A percentile compares a stretch with the other conserved stretches of the same genome.
These are phyloP conservation scores for Globisporangium yorkense DNA, from an alignment of 352 stramenopile species.

Conservation along the genomic window DNA sequence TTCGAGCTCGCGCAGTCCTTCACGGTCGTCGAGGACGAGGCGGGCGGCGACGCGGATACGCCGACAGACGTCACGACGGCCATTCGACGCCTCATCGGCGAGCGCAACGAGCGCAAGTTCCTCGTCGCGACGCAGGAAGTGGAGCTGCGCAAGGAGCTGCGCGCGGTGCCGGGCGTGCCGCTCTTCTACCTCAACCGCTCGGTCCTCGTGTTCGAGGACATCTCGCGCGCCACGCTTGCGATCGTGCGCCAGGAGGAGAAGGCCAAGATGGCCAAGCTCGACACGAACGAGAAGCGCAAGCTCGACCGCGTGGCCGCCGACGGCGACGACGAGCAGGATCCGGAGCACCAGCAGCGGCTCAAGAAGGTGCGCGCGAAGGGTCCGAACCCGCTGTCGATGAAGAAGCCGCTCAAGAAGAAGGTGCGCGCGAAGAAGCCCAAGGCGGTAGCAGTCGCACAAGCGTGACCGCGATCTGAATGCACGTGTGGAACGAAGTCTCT, in stretches of 20 bases:
- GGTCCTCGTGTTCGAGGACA: conserved; percentile 84
- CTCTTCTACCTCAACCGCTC: conserved; percentile 87
- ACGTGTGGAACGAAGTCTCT: too few relatives aligned
- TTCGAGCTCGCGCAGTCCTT: conserved; percentile 68
- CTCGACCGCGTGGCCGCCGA: conserved; percentile 40
- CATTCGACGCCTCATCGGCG: conserved; percentile 22
- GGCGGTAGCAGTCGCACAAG: not conserved
- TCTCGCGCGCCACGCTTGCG: conserved; percentile 64
- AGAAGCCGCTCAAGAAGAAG: conserved; percentile 77
- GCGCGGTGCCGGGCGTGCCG: conserved; percentile 60
- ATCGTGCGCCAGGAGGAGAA: conserved; percentile 82
- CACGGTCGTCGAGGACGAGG: conserved; percentile 43
- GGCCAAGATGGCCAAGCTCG: conserved; percentile 55
- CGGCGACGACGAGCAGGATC: conserved; percentile 1
- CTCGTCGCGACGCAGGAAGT: conserved; percentile 83
- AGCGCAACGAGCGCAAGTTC: conserved; percentile 79
- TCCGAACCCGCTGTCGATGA: conserved; percentile 72
- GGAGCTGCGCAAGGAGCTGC: conserved; percentile 70
- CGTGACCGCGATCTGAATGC: not conserved
- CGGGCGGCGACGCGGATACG: conserved; percentile 3
- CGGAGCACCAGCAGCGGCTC: conserved; percentile 21
- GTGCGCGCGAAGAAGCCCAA: conserved; percentile 76
- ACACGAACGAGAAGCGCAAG: conserved; percentile 74
- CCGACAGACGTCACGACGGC: conserved; percentile 33
- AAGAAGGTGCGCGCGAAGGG: conserved; percentile 58